A percentile compares a stretch with the other conserved stretches of the same genome.
Conservation (phyloP, 768 basidiomycete genomes). For the Pleurotus djamor region DNA sequence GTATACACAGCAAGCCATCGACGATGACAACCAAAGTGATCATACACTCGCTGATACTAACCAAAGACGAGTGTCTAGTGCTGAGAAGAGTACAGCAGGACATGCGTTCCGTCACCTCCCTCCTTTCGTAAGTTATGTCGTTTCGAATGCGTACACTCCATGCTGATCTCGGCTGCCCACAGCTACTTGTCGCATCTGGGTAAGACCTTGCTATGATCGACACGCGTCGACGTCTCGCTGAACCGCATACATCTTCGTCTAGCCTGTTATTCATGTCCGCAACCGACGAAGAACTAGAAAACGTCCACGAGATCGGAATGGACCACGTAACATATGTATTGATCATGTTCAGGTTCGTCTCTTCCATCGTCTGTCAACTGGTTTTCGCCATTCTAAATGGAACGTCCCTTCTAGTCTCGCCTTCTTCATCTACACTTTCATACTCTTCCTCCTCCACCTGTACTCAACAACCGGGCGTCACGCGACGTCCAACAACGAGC, state of each 20-base stretch:
- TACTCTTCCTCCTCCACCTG: slow-evolving; percentile 67
- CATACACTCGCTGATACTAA: slow-evolving; percentile 54
- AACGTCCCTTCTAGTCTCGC: slow-evolving; percentile 45
- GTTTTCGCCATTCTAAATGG: background rate
- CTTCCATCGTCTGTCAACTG: background rate
- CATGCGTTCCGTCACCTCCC: slow-evolving; percentile 84
- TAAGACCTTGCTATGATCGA: slow-evolving; percentile 18
- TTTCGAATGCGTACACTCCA: background rate
- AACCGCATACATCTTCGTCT: background rate
- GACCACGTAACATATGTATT: slow-evolving; percentile 91
- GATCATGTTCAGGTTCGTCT: slow-evolving; percentile 72
- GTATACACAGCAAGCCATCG: slow-evolving; percentile 23
- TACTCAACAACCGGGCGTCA: slow-evolving; percentile 65
- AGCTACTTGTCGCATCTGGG: slow-evolving; percentile 78
- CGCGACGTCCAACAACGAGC: slow-evolving; percentile 23
- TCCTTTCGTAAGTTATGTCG: slow-evolving; percentile 64
- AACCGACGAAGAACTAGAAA: slow-evolving; percentile 86
- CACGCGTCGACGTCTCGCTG: too few relatives aligned
- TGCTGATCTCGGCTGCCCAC: slow-evolving; percentile 7
- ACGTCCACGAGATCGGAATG: slow-evolving; percentile 69
- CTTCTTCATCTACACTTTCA: slow-evolving; percentile 76
- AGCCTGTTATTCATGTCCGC: slow-evolving; percentile 90
- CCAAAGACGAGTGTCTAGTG: slow-evolving; percentile 9
- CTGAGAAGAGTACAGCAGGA: slow-evolving; percentile 33
- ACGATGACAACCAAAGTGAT: slow-evolving; percentile 62